Conservation (phyloP, 805 yeast genomes). For the Wilhelminamyces savonicus region DNA sequence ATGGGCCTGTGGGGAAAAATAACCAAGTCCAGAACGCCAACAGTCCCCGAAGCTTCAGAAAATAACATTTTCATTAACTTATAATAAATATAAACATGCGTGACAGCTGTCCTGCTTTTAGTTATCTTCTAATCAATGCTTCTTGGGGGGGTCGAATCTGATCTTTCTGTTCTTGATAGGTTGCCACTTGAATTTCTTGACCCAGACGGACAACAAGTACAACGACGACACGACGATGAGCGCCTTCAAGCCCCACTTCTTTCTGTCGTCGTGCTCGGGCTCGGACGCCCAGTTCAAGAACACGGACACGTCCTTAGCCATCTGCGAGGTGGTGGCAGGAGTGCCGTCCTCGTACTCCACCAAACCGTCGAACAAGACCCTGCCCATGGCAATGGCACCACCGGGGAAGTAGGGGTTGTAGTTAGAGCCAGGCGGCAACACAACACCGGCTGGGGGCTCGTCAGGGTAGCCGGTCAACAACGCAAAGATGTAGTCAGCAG, state of each 20-base stretch:
- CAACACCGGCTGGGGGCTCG: slow-evolving; percentile 97
- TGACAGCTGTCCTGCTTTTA: too few species aligned
- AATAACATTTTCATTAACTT: too few species aligned
- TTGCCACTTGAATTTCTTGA: slow-evolving; percentile 98
- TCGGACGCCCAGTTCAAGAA: slow-evolving; percentile 98
- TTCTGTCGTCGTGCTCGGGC: slow-evolving; percentile 98
- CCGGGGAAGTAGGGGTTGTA: slow-evolving; percentile 99
- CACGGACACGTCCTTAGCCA: slow-evolving; percentile 96
- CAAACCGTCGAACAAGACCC: slow-evolving; percentile 94
- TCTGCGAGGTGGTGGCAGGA: slow-evolving; percentile 95
- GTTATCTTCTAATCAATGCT: too few species aligned
- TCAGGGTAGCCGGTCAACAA: slow-evolving; percentile 98
- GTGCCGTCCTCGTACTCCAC: slow-evolving; percentile 99
- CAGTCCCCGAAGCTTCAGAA: too few species aligned
- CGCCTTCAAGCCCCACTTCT: slow-evolving; percentile 94
- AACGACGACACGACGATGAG: slow-evolving; percentile 70
- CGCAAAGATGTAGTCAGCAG: slow-evolving; percentile 89
- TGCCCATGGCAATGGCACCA: slow-evolving; percentile 98
- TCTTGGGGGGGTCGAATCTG: slow-evolving; percentile 87
- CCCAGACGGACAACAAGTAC: slow-evolving; percentile 80
- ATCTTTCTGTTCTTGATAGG: slow-evolving; percentile 92
- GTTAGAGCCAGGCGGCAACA: slow-evolving; percentile 88
- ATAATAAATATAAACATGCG: too few species aligned
- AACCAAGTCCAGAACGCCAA: too few species aligned
- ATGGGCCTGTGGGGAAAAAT: too few species aligned